Base-by-base conservation (phyloP, 2,329 filamentous ascomycete genomes). In the Lomentospora prolificans region DNA sequence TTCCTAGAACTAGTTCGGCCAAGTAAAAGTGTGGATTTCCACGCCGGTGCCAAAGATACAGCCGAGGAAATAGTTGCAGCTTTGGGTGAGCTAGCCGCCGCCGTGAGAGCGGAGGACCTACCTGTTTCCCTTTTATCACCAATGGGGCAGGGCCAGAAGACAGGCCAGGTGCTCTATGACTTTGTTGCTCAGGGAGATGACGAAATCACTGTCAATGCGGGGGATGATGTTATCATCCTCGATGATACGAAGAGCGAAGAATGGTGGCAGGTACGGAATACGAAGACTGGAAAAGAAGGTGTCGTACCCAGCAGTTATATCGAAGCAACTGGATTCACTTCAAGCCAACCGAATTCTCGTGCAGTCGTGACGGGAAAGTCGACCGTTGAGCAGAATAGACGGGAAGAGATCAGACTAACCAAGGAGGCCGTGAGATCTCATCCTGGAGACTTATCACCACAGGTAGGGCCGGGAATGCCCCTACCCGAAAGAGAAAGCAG, bases 281-380 rank as follows among this genome's bases (percentile, higher is more conserved):
- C 96, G 60, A 95, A 90, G 73, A 97, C 90, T 67, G 90, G 90
- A 62, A 94, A 90, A 66, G 90, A 96, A 72, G 94, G 94, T 39
- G 94, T 99, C 25, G 91, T 99, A 7, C 94, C 94, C 12, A 94
- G 90, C 75, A 96, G 90, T 70, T 99, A 97, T 65, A 86, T 99
- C 63, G 92, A 99, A 69, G 76, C 96, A 54, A 91, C 84, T 22
- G 90, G 89, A 56, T 80, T 80, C 10, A 69, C 85, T 24, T 68
- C 79, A 7, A 71, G 78, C 3, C 72, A 78, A 33, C 69, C 76
- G 25, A 64, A 77, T 39, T 73, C 76, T 9, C 57, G 67, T 9
- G 82, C 83, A 6, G 64, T 85, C 56, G 75, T 72, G 62, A 70
- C 74, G 5, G 72, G 74, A 51, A 73, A 66, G 64, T 90, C 88